phyloP scores from a whole-genome alignment of 352 stramenopile genomes.

The Phytophthora pluvialis region DNA sequence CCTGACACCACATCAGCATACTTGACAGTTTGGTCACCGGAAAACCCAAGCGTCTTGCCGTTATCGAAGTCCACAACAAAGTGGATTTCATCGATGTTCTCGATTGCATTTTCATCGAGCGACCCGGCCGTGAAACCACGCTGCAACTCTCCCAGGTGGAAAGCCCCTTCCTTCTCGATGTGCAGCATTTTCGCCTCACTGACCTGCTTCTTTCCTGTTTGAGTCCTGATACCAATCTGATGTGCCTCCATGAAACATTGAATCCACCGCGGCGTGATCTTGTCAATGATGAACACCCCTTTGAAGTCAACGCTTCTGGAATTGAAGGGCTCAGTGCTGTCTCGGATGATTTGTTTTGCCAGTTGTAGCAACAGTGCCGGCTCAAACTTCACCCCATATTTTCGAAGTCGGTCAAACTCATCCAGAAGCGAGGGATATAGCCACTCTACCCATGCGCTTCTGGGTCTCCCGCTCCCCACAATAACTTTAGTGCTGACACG shows the following conservation, averaged over 20 bases:
- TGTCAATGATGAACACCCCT: background rate
- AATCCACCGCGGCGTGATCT: background rate
- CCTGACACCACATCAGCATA: background rate
- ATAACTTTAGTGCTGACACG: background rate
- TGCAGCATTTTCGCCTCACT: background rate
- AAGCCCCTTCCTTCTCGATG: background rate
- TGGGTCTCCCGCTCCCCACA: no score
- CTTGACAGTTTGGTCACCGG: background rate
- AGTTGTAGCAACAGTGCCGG: no score
- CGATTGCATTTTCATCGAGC: background rate
- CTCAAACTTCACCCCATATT: background rate
- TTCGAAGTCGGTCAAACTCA: background rate
- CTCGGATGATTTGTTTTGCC: background rate
- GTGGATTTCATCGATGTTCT: background rate
- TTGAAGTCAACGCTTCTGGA: background rate
- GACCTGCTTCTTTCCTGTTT: background rate
- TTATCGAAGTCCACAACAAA: no score
- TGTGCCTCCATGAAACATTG: constrained; percentile 3
- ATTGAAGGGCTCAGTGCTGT: no score
- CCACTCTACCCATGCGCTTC: no score
- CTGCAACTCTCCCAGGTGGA: background rate
- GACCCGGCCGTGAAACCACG: background rate
- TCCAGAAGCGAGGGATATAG: background rate
- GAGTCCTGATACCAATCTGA: background rate
- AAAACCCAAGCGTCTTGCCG: background rate